A percentile compares a stretch with the other conserved stretches of the same genome.
Conservation (phyloP, 768 basidiomycete species). For the Russula olivacea region DNA sequence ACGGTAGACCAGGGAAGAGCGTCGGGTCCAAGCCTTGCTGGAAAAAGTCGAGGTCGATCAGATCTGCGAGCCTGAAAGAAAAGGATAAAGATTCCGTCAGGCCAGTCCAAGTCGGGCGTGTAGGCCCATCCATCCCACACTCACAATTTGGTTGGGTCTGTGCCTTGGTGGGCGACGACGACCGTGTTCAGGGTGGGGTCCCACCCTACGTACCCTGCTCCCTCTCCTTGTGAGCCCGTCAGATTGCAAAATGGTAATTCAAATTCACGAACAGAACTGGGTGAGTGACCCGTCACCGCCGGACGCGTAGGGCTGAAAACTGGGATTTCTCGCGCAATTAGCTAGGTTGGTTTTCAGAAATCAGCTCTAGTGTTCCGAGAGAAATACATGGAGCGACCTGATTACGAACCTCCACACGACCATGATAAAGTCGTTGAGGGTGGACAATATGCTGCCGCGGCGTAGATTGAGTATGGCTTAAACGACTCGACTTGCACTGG, state of each 20-base stretch:
- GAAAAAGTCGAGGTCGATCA: constrained; percentile 46
- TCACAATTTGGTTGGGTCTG: constrained; percentile 51
- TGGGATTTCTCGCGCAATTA: constrained; percentile 43
- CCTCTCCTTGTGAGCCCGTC: constrained; percentile 34
- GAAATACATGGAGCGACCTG: neutral
- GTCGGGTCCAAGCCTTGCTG: constrained; percentile 37
- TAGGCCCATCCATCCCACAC: constrained; percentile 10
- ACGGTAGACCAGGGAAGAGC: constrained; percentile 51
- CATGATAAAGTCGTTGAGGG: constrained; percentile 41
- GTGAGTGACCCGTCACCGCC: constrained; percentile 28
- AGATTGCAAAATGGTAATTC: constrained; percentile 23
- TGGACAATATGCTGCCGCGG: constrained; percentile 46
- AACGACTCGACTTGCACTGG: constrained; percentile 37
- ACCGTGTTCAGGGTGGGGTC: constrained; percentile 46
- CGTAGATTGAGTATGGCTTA: constrained; percentile 46
- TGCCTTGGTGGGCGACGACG: constrained; percentile 59
- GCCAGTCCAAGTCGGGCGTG: neutral
- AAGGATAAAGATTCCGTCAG: neutral
- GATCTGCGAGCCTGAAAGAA: neutral
- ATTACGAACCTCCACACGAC: constrained; percentile 43
- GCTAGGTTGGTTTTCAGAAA: constrained; percentile 27
- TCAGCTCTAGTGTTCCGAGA: neutral
- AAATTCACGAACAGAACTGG: constrained; percentile 14
- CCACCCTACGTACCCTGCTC: constrained; percentile 47
- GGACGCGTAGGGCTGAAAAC: constrained; percentile 40